Percentiles rank a stretch among this genome's conserved stretches.
Conservation (phyloP, 345 rosid genomes). For the Syzygium aromaticum region DNA sequence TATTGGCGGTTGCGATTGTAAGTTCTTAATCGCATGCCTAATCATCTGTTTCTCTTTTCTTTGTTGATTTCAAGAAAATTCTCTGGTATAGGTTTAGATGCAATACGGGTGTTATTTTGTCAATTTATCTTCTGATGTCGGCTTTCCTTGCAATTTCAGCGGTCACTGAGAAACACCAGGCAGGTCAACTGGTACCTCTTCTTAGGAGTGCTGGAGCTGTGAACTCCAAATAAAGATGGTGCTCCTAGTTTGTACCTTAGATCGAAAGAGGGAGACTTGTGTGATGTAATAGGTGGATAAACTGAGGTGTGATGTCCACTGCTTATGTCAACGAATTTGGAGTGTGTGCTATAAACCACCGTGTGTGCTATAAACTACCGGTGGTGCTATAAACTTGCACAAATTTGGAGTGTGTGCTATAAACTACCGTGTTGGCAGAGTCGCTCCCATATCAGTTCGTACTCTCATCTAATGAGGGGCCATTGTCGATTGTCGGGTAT, state of each 20-base stretch:
- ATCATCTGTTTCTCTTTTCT: neutral
- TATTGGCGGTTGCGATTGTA: slow-evolving; percentile 66
- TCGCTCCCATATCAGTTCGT: neutral
- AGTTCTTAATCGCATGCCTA: neutral
- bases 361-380: neutral
- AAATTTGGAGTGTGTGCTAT: neutral
- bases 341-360: neutral
- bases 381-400: neutral
- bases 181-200: neutral
- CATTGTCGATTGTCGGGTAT: neutral
- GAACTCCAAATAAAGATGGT: neutral
- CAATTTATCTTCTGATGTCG: neutral
- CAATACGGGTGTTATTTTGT: neutral
- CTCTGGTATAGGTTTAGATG: neutral
- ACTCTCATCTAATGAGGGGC: neutral
- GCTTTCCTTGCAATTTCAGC: neutral
- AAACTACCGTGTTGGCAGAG: neutral
- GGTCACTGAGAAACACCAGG: neutral
- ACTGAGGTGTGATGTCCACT: neutral
- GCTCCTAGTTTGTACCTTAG: neutral
- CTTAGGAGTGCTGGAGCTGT: neutral
- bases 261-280: neutral
- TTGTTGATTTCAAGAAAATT: neutral
- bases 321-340: neutral
- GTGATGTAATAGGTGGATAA: neutral